Evolutionary conservation across 192 early-diverging fungal genomes (phyloP).

Genomic region (Coemansia sp.): DNA sequence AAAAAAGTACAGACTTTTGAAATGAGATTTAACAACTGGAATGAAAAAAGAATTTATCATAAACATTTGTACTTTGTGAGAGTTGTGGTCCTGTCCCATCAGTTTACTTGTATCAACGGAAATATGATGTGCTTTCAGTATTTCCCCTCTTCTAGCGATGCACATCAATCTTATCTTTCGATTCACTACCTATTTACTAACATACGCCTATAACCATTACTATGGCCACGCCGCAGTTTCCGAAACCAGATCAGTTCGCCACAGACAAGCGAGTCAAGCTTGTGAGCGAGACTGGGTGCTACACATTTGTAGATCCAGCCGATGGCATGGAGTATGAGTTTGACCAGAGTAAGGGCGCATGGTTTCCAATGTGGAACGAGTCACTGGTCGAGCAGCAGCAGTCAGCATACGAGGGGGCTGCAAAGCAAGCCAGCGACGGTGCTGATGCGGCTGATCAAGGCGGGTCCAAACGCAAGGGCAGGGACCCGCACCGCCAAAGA

Average conservation of each 20-base stretch:
- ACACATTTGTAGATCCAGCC: slow-evolving; percentile 72
- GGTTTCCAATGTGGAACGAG: slow-evolving; percentile 83
- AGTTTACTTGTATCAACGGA: no score
- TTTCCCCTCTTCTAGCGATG: no score
- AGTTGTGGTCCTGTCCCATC: no score
- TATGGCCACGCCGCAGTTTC: slow-evolving; percentile 32
- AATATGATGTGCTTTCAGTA: no score
- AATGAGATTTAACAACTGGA: no score
- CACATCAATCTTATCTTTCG: neutral
- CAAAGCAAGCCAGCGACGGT: neutral
- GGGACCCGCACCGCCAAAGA: slow-evolving; percentile 50
- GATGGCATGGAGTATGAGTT: slow-evolving; percentile 86
- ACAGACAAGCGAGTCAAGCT: slow-evolving; percentile 63
- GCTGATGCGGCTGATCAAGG: neutral
- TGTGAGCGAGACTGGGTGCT: slow-evolving; percentile 74
- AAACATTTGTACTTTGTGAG: no score
- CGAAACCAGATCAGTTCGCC: slow-evolving; percentile 51
- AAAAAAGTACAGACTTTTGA: no score
- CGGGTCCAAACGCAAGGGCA: slow-evolving; percentile 58
- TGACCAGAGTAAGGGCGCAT: slow-evolving; percentile 75
- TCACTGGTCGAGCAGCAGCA: slow-evolving; percentile 50
- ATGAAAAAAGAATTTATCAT: no score
- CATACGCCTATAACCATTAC: no score
- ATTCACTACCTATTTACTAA: no score
- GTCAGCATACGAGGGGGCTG: slow-evolving; percentile 36